Evolutionary conservation across 1,139 yeast genomes (phyloP), one percentile per base, ranked within the genome.

Genomic region (Citeromyces hawaiiensis): DNA sequence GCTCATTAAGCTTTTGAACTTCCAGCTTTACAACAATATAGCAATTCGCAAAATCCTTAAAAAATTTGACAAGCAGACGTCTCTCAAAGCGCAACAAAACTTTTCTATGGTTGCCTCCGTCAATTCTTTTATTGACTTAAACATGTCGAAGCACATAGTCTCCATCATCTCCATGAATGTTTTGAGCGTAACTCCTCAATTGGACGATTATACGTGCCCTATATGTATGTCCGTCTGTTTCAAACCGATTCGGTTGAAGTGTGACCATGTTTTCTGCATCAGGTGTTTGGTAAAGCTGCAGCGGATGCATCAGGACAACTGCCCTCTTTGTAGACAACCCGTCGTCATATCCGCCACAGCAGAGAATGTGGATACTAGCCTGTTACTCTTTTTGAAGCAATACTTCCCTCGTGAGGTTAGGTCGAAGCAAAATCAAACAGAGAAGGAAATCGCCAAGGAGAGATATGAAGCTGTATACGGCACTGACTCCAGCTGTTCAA

Each of bases 161-260:
- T 68, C 57, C 39, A 64, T 76, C 13, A 74, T 81, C 39, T 72
- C 79, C 35, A 61, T 63, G 14, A 66, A 73, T 10, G 55, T 81
- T 11, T 54, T 80, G 32, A 67, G 70, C 15, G 54, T 80, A 3
- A 63, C 80, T 1, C 91, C 91, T 1, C 88, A 80, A 53, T 58
- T 81, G 14, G 88, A 81, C 40, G 91, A 81, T 52, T 81, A 77
- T 49, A 63, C 73, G 2, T 81, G 91, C 52, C 87, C 88, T 1
- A 72, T 81, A 7, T 81, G 91, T 52, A 70, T 74, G 55, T 66
- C 72, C 4, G 68, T 81, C 35, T 86, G 87, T 0, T 80, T 68
- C 55, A 79, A 79, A 49, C 91, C 91, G 1, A 76, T 81, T 38
- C 57, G 75, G 38, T 60, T 81, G 17, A 58, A 58, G 10, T 81